Evolutionary conservation across 2,329 filamentous ascomycete genomes (phyloP), one percentile per base, ranked within the genome.

Genomic region (Pestalotiopsis sp.): DNA sequence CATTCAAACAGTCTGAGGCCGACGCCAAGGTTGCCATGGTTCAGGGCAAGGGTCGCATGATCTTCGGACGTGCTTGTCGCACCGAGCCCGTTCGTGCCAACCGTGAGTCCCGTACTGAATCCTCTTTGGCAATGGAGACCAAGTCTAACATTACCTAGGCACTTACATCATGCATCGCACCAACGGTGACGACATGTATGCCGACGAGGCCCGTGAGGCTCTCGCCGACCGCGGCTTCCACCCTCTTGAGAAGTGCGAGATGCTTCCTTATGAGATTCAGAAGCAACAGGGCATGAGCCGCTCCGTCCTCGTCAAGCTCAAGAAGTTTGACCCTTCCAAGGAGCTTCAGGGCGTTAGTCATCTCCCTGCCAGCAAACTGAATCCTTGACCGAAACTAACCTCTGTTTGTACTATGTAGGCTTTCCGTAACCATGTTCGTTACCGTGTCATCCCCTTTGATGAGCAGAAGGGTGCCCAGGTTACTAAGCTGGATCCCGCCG

Each of bases 11-110:
- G 87, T 83, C 80, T 13, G 79, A 83, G 39, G 76, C 80, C 0
- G 80, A 89, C 74, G 89, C 89, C 1, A 75, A 82, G 20, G 72
- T 69, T 14, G 89, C 89, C 23, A 79, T 88, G 66, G 71, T 73
- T 2, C 68, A 83, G 4, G 88, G 85, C 9, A 82, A 81, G 57
- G 86, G 85, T 13, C 75, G 79, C 9, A 69, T 83, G 3, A 86
- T 91, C 66, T 81, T 86, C 58, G 88, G 87, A 14, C 86, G 90
- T 12, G 80, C 84, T 13, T 89, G 87, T 76, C 87, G 90, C 20
- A 87, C 84, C 23, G 89, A 92, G 78, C 86, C 83, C 77, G 87
- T 87, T 23, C 86, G 86, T 71, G 89, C 86, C 31, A 87, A 89
- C 72, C 83, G 89, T 88, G 78, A 80, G 86, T 78, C 61, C 20